Evolutionary conservation across 1,139 yeast genomes (phyloP), one percentile per base, ranked within the genome.

Genomic region (Magnusiomyces ingens): DNA sequence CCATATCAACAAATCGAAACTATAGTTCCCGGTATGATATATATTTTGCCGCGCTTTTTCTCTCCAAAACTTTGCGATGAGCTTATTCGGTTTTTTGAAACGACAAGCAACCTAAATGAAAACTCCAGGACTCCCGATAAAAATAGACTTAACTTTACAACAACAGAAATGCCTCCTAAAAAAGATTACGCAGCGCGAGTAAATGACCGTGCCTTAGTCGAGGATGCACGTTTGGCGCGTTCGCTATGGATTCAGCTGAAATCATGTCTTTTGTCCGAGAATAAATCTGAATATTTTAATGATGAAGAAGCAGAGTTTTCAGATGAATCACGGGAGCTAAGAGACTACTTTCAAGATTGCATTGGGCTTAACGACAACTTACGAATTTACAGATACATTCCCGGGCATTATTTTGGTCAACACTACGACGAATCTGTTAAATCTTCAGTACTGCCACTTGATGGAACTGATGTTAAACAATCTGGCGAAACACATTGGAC

Each of bases 381-480:
- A 17, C 63, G 88, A 43, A 68, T 82, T 1, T 82, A 82, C 62
- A 62, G 86, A 50, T 82, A 82, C 63, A 63, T 66, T 3, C 73
- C 74, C 55, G 86, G 85, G 0, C 85, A 82, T 56, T 81, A 76
- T 64, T 82, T 82, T 60, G 84, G 80, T 3, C 74, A 77, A 58
- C 87, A 82, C 62, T 82, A 80, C 60, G 88, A 82, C 60, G 87
- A 82, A 49, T 73, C 81, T 11, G 84, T 80, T 1, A 55, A 57
- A 3, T 75, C 76, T 45, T 59, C 66, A 4, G 58, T 52, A 3
- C 36, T 13, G 46, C 61, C 35, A 5, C 17, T 36, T 12, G 40
- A 36, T n/a, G 17, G 17, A 13, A 36, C 40, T 13, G 53, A 11
- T 3, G 40, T 13, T 12, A 36, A 4, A 13, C 4, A 36, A 36